Evolutionary conservation across 1,139 yeast genomes (phyloP), one percentile per base, ranked within the genome.

Genomic region (Lodderomyces parapsilosis): DNA sequence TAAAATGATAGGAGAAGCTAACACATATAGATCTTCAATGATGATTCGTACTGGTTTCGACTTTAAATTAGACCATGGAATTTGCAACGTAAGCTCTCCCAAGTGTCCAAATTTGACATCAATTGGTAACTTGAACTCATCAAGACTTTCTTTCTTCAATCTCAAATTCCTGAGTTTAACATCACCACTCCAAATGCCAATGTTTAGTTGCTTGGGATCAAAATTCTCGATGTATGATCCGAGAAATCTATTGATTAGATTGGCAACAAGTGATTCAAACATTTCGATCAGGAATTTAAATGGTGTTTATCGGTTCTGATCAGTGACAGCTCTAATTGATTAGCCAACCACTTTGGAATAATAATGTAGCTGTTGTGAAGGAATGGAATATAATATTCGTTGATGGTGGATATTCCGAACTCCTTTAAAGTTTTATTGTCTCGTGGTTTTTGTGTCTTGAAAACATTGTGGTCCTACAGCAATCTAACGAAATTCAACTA

Each of bases 111-210:
- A 88, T 49, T 80, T 78, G n/a, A 94, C 94, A 60, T 90, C 89
- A 33, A 93, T 68, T 0, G 99, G 99, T 38, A 94, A 68, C 51
- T 86, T 81, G 52, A 93, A 76, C 56, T 86, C 79, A 60, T 93
- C 99, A 38, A 94, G 71, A 7, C 97, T 91, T 62, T 84, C 91
- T 48, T 81, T 78, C 63, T 88, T 88, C 46, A 94, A 71, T 49
- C 85, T 77, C 49, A 94, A 73, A 59, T 91, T 83, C 50, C 76
- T 76, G 42, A 94, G 71, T 59, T 88, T 89, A 38, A 91, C 99
- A 71, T 93, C 98, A 24, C 99, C 99, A 56, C 93, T 82, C 96
- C 99, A 91, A 35, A 94, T 91, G 2, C 98, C 99, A 45, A 93
- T 91, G 56, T 93, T 90, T 57, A 93, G 69, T 58, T 91, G 97